Evolutionary conservation across 2,329 filamentous ascomycete genomes (phyloP).

Genomic region (Aspergillus versicolor): DNA sequence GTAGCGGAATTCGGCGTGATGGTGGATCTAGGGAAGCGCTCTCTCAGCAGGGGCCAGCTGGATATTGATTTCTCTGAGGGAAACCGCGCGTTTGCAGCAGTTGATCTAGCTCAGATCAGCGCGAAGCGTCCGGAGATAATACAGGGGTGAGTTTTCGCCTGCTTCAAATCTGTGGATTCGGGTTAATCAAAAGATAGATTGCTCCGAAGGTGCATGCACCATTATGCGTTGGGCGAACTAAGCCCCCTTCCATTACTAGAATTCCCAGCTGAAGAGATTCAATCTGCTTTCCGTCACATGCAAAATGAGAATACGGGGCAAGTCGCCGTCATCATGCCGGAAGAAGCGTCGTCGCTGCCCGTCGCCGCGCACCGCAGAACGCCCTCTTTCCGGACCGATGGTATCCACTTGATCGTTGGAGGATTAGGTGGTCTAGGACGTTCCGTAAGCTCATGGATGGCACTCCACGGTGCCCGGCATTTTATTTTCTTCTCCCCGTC

Average conservation of each 20-base stretch:
- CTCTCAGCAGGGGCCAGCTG: background rate
- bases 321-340: conserved; percentile 33
- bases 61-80: background rate
- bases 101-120: background rate
- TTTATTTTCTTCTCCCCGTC: conserved; percentile 17
- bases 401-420: conserved; percentile 18
- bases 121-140: background rate
- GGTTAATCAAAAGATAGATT: background rate
- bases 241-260: background rate
- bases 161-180: background rate
- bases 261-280: background rate
- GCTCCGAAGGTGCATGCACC: conserved; percentile 2
- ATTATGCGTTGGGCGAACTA: conserved; percentile 2
- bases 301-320: conserved; percentile 41
- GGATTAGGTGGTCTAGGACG: conserved; percentile 21
- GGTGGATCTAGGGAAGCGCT: background rate
- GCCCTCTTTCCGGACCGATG: conserved; percentile 24
- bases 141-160: background rate
- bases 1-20: background rate
- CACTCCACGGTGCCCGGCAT: conserved; percentile 16
- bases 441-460: conserved; percentile 16
- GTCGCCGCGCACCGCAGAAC: background rate
- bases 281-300: conserved; percentile 30
- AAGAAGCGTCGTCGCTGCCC: background rate
- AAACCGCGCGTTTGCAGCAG: background rate